Conservation (phyloP, 805 yeast genomes). For the Komagataella pastoris region DNA sequence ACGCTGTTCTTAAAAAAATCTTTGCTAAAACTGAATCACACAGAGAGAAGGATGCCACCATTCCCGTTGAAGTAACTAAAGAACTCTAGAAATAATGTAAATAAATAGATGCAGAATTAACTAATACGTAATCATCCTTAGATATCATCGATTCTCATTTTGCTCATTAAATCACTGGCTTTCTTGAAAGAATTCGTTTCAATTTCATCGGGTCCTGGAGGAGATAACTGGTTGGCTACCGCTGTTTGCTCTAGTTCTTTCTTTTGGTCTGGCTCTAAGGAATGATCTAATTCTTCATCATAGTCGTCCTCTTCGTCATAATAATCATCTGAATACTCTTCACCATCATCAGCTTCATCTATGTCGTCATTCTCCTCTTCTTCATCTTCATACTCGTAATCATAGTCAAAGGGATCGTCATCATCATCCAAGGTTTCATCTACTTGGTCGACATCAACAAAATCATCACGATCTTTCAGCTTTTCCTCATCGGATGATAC, state of each 20-base stretch:
- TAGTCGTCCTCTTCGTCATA: conserved; percentile 1
- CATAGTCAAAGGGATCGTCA: not conserved
- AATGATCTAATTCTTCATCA: conserved; percentile 1
- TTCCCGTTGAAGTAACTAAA: not conserved
- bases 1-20: not conserved
- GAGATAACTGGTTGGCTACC: not conserved
- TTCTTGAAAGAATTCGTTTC: not conserved
- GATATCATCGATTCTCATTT: not conserved
- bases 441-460: not conserved
- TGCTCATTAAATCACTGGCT: not conserved
- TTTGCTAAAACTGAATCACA: not conserved
- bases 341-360: not conserved
- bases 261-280: not conserved
- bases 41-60: not conserved
- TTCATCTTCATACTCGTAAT: conserved; percentile 1
- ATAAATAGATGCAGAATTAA: not conserved
- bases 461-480: not conserved
- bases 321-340: conserved; percentile 1
- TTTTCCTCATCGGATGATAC: not conserved
- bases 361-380: not conserved
- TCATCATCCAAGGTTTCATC: not conserved
- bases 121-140: not conserved
- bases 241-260: not conserved
- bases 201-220: not conserved
- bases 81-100: not conserved